Conservation (phyloP, 225 moss, liverwort and hornwort genomes). For the Bryum argenteum region DNA sequence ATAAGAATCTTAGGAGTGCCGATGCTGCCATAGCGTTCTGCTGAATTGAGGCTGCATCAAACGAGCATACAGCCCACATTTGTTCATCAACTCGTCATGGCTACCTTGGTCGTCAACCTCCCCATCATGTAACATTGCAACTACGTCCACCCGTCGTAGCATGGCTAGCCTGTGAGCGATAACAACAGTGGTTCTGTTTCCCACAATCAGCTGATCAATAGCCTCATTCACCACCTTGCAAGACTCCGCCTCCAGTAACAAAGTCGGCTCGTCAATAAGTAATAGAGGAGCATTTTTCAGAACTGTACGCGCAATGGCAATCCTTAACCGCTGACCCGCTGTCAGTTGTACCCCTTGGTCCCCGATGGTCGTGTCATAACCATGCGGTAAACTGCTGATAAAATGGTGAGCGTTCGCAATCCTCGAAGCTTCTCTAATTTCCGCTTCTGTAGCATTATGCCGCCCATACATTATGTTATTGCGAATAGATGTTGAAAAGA, state of each 20-base stretch:
- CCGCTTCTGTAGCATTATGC: slow-evolving; percentile 66
- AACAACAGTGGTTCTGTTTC: slow-evolving; percentile 66
- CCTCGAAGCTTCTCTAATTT: slow-evolving; percentile 70
- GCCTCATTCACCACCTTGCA: slow-evolving; percentile 68
- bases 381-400: slow-evolving; percentile 68
- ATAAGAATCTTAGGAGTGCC: slow-evolving; percentile 44
- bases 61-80: slow-evolving; percentile 68
- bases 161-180: slow-evolving; percentile 66
- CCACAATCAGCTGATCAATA: slow-evolving; percentile 62
- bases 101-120: slow-evolving; percentile 74
- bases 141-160: slow-evolving; percentile 66
- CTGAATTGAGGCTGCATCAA: slow-evolving; percentile 76
- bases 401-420: slow-evolving; percentile 76
- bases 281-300: slow-evolving; percentile 70
- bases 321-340: slow-evolving; percentile 60
- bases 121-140: slow-evolving; percentile 70
- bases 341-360: slow-evolving; percentile 63
- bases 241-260: slow-evolving; percentile 61
- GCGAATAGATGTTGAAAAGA: slow-evolving; percentile 66
- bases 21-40: slow-evolving; percentile 63
- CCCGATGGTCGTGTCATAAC: slow-evolving; percentile 70
- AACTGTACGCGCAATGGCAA: slow-evolving; percentile 67
- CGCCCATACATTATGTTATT: slow-evolving; percentile 73
- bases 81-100: slow-evolving; percentile 75
- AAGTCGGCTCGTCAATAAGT: slow-evolving; percentile 64